Percentiles rank a stretch among this genome's conserved stretches.
These are phyloP conservation scores for Colletotrichum navitas DNA, from an alignment of 2,329 filamentous ascomycete species.

Conservation along the genomic window DNA sequence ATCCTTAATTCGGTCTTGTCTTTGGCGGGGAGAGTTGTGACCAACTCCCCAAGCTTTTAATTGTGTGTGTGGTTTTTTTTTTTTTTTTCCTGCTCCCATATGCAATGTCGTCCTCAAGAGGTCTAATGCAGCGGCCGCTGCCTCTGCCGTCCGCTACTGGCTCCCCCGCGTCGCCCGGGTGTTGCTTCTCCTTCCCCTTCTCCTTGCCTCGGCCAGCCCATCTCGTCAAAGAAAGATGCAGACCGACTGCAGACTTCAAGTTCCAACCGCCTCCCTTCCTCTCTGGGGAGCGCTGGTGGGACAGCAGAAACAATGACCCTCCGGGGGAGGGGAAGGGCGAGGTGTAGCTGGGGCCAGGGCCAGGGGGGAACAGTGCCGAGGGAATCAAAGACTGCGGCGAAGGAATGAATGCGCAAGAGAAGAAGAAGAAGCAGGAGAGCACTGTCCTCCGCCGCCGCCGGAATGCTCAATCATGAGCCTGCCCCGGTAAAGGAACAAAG, in stretches of 20 bases:
- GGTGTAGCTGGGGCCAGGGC: slow-evolving; percentile 19
- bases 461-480: slow-evolving; percentile 27
- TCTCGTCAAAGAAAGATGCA: slow-evolving; percentile 38
- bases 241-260: slow-evolving; percentile 31
- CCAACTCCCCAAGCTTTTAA: neutral
- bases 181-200: slow-evolving; percentile 1
- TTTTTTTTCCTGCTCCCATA: neutral
- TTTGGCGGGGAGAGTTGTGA: neutral
- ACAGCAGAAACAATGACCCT: slow-evolving; percentile 38
- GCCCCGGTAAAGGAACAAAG: slow-evolving; percentile 37
- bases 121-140: slow-evolving; percentile 24
- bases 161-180: neutral
- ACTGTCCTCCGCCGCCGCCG: slow-evolving; percentile 20
- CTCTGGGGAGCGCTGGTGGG: slow-evolving; percentile 3
- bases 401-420: slow-evolving; percentile 37
- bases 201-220: slow-evolving; percentile 22
- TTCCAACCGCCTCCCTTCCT: neutral
- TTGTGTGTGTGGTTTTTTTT: no score
- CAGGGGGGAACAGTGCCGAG: slow-evolving; percentile 33
- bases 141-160: slow-evolving; percentile 22
- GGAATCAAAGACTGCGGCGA: slow-evolving; percentile 31
- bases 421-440: slow-evolving; percentile 3
- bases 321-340: neutral
- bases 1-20: slow-evolving; percentile 24
- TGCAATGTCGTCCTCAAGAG: slow-evolving; percentile 12